Evolutionary conservation across 2,329 filamentous ascomycete genomes (phyloP).

Genomic region (Venturiaceae sp.): DNA sequence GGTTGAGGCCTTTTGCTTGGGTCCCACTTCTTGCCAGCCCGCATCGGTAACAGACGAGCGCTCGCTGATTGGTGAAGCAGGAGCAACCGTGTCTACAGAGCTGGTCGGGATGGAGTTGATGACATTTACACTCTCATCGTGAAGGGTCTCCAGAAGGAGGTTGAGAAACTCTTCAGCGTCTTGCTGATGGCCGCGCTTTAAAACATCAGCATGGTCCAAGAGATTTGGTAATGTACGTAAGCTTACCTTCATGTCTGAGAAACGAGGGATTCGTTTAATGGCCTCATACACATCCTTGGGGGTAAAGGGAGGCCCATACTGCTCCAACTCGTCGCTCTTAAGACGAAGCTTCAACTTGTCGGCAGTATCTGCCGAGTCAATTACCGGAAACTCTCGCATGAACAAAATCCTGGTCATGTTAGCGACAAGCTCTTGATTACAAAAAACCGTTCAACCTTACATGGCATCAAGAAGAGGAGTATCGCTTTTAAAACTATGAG

Average conservation of each 20-base stretch:
- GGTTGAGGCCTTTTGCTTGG: conserved; percentile 76
- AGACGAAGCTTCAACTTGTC: conserved; percentile 66
- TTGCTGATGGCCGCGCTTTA: conserved; percentile 83
- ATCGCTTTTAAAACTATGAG: conserved; percentile 89
- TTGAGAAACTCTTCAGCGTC: conserved; percentile 96
- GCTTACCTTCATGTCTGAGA: conserved; percentile 81
- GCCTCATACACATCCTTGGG: conserved; percentile 95
- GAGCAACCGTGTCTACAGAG: conserved; percentile 15
- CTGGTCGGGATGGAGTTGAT: conserved; percentile 43
- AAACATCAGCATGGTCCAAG: conserved; percentile 11
- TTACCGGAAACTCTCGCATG: conserved; percentile 80
- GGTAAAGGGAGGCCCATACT: conserved; percentile 83
- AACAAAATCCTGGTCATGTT: conserved; percentile 68
- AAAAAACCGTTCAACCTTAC: conserved; percentile 40
- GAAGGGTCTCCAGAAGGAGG: conserved; percentile 82
- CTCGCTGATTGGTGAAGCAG: conserved; percentile 35
- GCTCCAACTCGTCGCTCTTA: conserved; percentile 75
- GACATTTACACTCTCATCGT: conserved; percentile 80
- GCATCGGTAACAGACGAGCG: conserved; percentile 34
- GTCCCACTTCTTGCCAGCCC: conserved; percentile 92
- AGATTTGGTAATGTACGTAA: conserved; percentile 9
- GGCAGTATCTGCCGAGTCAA: conserved; percentile 65
- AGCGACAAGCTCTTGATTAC: conserved; percentile 11
- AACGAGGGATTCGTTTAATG: conserved; percentile 76
- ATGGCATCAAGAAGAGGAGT: conserved; percentile 91